Base-by-base conservation (phyloP, 1,284 basidiomycete genomes). In the Leucoagaricus sp. region DNA sequence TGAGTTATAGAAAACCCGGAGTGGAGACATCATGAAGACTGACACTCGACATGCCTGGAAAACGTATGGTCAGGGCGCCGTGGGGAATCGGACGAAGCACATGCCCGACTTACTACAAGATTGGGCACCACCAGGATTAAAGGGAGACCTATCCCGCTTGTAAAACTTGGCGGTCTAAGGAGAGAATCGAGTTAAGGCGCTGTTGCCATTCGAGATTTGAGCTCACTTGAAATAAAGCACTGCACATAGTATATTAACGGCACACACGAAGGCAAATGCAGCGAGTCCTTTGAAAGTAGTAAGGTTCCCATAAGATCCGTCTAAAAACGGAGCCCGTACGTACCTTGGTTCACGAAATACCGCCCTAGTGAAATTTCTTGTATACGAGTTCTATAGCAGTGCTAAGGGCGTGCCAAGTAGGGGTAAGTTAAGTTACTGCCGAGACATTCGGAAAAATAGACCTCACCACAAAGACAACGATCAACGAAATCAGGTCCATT, bases 401-500 rank as follows among this genome's bases (percentile, higher is more conserved):
- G 61, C 72, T 74, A 55, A 17, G 49, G 26, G 36, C 21, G 40
- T 9, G 1, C 34, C 28, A n/a, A n/a, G n/a, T n/a, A n/a, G 41
- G 29, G n/a, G 25, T 44, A 6, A 36, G 33, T 9, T 13, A 19
- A 49, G 8, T 19, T 42, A n/a, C 21, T 26, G 26, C 3, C 15
- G 17, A 17, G 26, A 15, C 10, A 21, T 31, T 15, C 26, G 36
- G 17, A 13, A 13, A 38, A 48, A 12, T 9, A 17, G 29, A 17
- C 64, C 69, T 58, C 58, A 73, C 74, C 56, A 69, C 40, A 13
- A 69, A 49, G n/a, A 72, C 70, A 19, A 68, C 58, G 6, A 54
- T 49, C 49, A 72, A 55, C 6, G 69, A 72, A 28, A 71, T 40
- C 10, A 67, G 45, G 45, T 73, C 72, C 71, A 72, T 73, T 17